Evolutionary conservation across 108 stramenopile genomes (phyloP).

Genomic region (Pseudonitzschia multistriata): DNA sequence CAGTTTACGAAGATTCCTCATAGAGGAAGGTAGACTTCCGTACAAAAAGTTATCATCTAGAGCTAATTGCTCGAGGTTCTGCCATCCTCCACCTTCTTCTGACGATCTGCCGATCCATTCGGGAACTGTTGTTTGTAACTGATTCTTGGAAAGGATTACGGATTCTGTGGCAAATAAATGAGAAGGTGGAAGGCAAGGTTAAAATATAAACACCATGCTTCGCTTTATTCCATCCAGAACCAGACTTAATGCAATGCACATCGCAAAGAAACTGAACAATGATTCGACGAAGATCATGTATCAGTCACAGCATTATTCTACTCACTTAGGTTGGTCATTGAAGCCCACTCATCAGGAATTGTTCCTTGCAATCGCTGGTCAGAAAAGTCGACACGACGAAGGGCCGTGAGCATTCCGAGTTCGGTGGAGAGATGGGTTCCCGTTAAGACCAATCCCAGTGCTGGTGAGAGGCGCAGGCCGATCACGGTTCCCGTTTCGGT

Average conservation of each 20-base stretch:
- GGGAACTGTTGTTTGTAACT: slow-evolving; percentile 21
- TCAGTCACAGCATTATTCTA: neutral
- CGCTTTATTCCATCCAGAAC: too few species aligned
- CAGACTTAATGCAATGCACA: neutral
- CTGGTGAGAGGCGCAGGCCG: slow-evolving; percentile 16
- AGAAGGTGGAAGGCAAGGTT: neutral
- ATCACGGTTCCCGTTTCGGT: slow-evolving; percentile 1
- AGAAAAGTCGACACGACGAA: slow-evolving; percentile 20
- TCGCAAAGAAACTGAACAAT: neutral
- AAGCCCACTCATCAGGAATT: slow-evolving; percentile 24
- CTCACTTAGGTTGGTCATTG: slow-evolving; percentile 26
- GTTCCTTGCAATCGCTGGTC: slow-evolving; percentile 24
- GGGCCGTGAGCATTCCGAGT: slow-evolving; percentile 22
- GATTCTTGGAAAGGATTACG: slow-evolving; percentile 23
- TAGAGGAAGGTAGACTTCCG: slow-evolving; percentile 21
- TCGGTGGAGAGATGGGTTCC: slow-evolving; percentile 25
- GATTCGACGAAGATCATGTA: neutral
- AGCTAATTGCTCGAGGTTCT: slow-evolving; percentile 13
- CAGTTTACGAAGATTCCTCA: slow-evolving; percentile 12
- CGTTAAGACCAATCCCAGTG: slow-evolving; percentile 17
- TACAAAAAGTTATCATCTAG: slow-evolving; percentile 21
- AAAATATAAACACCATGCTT: too few species aligned
- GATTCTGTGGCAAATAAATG: neutral
- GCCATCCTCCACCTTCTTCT: neutral
- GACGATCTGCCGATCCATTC: slow-evolving; percentile 14